These are phyloP conservation scores for Oryza coarctata DNA, from an alignment of 176 grass and related monocot genomes.

Conservation along the genomic window DNA sequence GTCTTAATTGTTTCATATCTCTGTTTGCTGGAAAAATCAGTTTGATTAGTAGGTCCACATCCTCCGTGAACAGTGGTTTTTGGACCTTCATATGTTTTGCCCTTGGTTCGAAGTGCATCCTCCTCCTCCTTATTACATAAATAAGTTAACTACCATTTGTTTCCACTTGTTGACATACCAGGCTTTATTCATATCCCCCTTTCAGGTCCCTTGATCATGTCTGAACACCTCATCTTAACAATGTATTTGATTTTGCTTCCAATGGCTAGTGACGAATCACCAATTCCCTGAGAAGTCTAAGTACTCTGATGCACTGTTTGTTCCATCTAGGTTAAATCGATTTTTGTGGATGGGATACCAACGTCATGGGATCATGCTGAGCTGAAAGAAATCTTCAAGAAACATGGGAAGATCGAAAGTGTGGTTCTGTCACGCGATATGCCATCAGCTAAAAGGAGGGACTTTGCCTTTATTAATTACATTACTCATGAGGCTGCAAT, in stretches of 20 bases:
- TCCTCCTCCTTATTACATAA: neutral
- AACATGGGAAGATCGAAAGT: constrained; percentile 55
- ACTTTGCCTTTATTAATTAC: constrained; percentile 69
- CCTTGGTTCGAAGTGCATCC: neutral
- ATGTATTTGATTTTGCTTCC: neutral
- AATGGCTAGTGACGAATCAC: neutral
- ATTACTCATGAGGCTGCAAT: constrained; percentile 62
- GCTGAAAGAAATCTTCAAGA: constrained; percentile 58
- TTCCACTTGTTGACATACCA: neutral
- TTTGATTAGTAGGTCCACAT: neutral
- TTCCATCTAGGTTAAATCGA: constrained; percentile 64
- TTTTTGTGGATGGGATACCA: constrained; percentile 67
- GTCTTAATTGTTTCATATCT: neutral
- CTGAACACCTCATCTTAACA: neutral
- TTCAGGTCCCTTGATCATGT: neutral
- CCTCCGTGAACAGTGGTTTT: neutral
- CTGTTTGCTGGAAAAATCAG: neutral
- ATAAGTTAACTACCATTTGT: neutral
- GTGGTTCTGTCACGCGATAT: constrained; percentile 58
- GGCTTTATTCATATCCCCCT: neutral
- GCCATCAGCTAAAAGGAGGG: constrained; percentile 51
- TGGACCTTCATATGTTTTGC: neutral
- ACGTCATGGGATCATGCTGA: constrained; percentile 60
- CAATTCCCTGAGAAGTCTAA: neutral
- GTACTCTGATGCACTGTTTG: constrained; percentile 24